Conservation (phyloP, 495 filamentous ascomycete species). For the Penicillium paradoxum region DNA sequence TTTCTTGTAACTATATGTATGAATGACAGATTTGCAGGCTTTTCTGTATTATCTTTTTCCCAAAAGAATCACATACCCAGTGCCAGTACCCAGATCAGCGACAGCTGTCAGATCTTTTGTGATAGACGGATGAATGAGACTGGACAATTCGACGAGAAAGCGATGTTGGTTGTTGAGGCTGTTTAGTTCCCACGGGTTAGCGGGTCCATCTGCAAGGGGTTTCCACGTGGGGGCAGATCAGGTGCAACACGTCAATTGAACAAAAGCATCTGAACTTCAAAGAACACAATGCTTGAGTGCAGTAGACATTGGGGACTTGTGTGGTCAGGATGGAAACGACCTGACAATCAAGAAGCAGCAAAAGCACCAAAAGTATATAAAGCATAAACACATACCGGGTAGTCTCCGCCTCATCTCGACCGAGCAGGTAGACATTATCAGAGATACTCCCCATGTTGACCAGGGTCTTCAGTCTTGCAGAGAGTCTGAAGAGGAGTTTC, state of each 20-base stretch:
- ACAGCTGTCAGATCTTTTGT: constrained; percentile 19
- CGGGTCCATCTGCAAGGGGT: background rate
- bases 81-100: constrained; percentile 38
- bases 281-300: no score
- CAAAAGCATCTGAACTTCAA: no score
- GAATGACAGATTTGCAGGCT: no score
- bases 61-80: constrained; percentile 25
- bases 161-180: constrained; percentile 29
- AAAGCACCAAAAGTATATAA: background rate
- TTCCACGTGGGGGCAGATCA: background rate
- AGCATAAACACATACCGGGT: constrained; percentile 6
- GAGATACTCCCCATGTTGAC: constrained; percentile 3
- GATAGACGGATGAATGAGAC: constrained; percentile 29
- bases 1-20: background rate
- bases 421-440: constrained; percentile 15
- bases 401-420: constrained; percentile 15
- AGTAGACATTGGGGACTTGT: no score
- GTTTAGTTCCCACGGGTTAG: background rate
- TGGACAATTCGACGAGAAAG: constrained; percentile 17
- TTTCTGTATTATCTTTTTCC: no score
- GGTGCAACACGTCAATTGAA: background rate
- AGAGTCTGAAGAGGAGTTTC: background rate
- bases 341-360: no score
- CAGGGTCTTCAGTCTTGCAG: background rate
- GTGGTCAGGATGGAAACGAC: no score